Conservation (phyloP, 306 rosid species). For the Hippophae rhamnoides region DNA sequence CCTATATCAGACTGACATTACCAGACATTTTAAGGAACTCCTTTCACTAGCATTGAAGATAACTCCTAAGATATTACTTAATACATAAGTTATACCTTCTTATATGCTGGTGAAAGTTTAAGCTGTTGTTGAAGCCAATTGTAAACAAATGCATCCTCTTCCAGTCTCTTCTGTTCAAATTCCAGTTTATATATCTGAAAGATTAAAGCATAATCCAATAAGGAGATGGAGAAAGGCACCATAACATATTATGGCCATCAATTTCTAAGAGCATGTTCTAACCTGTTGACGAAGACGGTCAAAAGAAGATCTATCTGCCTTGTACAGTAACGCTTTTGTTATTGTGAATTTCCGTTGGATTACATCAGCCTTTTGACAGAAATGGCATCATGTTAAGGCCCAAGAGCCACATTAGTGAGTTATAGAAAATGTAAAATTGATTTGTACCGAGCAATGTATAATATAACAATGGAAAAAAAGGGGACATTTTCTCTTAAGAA, state of each 20-base stretch:
- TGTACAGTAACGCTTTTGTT: conserved; percentile 61
- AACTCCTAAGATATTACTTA: too few relatives aligned
- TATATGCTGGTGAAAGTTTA: conserved; percentile 85
- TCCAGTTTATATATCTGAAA: conserved; percentile 79
- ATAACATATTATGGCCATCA: neutral
- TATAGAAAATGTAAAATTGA: too few relatives aligned
- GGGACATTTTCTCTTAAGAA: neutral
- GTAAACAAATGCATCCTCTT: conserved; percentile 84
- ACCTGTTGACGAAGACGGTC: conserved; percentile 87
- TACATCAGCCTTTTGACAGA: conserved; percentile 54
- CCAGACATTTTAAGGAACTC: neutral
- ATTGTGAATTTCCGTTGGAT: conserved; percentile 74
- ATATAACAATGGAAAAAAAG: too few relatives aligned
- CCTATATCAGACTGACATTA: too few relatives aligned
- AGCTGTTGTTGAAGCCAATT: conserved; percentile 90
- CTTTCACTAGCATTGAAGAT: neutral
- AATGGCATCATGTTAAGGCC: conserved; percentile 4
- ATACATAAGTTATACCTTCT: conserved; percentile 42
- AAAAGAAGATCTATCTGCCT: conserved; percentile 81
- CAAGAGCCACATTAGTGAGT: neutral
- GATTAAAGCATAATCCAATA: conserved; percentile 13
- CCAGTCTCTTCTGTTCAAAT: conserved; percentile 69
- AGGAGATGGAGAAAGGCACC: conserved; percentile 10
- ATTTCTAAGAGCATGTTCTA: conserved; percentile 9
- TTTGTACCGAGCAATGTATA: too few relatives aligned